Evolutionary conservation across 2,329 filamentous ascomycete species (phyloP).

Genomic region (Microcyclospora tardicrescens): DNA sequence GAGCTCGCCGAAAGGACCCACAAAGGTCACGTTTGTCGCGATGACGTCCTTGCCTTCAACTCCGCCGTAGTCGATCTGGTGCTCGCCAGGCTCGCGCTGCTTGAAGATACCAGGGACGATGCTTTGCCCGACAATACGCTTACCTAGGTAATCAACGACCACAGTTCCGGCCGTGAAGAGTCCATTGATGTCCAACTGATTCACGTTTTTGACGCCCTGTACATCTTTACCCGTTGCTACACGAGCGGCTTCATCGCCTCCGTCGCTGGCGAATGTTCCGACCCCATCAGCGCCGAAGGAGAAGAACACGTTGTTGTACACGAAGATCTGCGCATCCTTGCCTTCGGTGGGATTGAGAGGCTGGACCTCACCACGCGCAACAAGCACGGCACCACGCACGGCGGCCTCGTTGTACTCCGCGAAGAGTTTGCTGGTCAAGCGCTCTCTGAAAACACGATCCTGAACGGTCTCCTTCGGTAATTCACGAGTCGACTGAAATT

Average conservation of each 20-base stretch:
- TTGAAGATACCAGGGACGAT: slow-evolving; percentile 99
- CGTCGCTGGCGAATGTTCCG: slow-evolving; percentile 90
- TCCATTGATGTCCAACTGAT: slow-evolving; percentile 90
- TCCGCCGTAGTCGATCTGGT: slow-evolving; percentile 96
- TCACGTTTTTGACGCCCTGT: slow-evolving; percentile 82
- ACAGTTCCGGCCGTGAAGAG: slow-evolving; percentile 93
- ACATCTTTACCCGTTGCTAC: slow-evolving; percentile 97
- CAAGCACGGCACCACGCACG: slow-evolving; percentile 77
- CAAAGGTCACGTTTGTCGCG: slow-evolving; percentile 77
- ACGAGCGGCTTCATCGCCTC: slow-evolving; percentile 88
- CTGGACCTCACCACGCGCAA: slow-evolving; percentile 82
- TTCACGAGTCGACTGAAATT: slow-evolving; percentile 93
- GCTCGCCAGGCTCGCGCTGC: slow-evolving; percentile 91
- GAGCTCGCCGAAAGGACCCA: slow-evolving; percentile 71
- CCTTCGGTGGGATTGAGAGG: slow-evolving; percentile 90
- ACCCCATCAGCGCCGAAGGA: slow-evolving; percentile 96
- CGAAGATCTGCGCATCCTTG: slow-evolving; percentile 90
- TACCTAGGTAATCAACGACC: slow-evolving; percentile 91
- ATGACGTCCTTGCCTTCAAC: slow-evolving; percentile 95
- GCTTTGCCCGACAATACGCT: slow-evolving; percentile 92
- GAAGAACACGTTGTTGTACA: slow-evolving; percentile 99
- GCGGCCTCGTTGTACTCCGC: slow-evolving; percentile 97
- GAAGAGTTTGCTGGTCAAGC: slow-evolving; percentile 87
- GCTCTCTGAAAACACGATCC: slow-evolving; percentile 89
- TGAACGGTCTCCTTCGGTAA: slow-evolving; percentile 87